Conservation (phyloP, 345 rosid genomes). For the Brassica incana region DNA sequence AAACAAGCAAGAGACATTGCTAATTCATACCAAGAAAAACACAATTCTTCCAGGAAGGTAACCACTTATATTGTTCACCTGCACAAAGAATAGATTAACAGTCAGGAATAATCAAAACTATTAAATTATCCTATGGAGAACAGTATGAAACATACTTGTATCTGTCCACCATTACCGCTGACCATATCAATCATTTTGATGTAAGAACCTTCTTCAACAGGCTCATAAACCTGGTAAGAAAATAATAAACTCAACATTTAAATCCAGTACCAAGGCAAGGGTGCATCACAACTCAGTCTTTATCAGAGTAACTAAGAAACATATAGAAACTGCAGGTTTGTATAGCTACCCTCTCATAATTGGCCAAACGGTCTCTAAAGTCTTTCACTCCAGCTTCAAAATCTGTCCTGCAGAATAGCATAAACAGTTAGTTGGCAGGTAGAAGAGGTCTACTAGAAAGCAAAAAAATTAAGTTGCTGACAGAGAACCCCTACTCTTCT, state of each 20-base stretch:
- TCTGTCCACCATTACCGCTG: constrained; percentile 94
- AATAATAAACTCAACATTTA: constrained; percentile 25
- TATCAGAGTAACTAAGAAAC: constrained; percentile 15
- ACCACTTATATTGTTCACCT: constrained; percentile 98
- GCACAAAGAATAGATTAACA: constrained; percentile 36
- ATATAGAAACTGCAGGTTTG: constrained; percentile 23
- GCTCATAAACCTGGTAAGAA: constrained; percentile 82
- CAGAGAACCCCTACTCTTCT: constrained; percentile 70
- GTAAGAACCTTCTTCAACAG: constrained; percentile 98
- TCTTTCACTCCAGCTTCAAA: constrained; percentile 85
- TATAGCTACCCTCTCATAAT: constrained; percentile 75
- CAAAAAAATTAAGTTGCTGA: constrained; percentile 15
- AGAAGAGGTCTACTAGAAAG: constrained; percentile 5
- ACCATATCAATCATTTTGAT: constrained; percentile 99
- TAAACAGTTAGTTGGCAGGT: constrained; percentile 32
- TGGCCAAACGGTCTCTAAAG: constrained; percentile 80
- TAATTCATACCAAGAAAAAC: constrained; percentile 80
- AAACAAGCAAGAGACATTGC: constrained; percentile 10
- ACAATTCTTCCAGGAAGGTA: constrained; percentile 99
- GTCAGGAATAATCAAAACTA: constrained; percentile 21
- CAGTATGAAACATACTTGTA: constrained; percentile 59
- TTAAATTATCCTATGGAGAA: background rate
- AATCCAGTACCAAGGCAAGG: constrained; percentile 5
- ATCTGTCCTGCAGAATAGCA: constrained; percentile 69
- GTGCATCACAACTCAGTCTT: background rate